Evolutionary conservation across 768 basidiomycete species (phyloP).

Genomic region (Piloderma croceum): DNA sequence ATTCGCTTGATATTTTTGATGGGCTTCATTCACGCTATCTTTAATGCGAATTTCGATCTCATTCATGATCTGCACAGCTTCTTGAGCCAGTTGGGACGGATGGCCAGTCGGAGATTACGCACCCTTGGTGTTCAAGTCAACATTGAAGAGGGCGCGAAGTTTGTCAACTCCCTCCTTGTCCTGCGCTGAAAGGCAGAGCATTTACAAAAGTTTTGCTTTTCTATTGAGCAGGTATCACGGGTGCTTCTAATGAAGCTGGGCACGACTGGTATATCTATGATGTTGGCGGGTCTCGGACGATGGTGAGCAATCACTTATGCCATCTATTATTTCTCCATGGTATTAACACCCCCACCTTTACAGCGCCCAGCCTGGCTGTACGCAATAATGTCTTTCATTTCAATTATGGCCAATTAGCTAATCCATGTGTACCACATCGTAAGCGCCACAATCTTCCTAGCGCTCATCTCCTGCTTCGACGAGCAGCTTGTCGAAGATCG

Average conservation of each 20-base stretch:
- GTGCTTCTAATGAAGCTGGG: conserved; percentile 30
- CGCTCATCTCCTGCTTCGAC: too few species aligned
- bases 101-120: conserved; percentile 52
- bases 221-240: conserved; percentile 14
- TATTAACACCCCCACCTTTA: conserved; percentile 10
- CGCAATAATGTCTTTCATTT: too few species aligned
- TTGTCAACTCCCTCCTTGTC: conserved; percentile 9
- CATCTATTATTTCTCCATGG: conserved; percentile 1
- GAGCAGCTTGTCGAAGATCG: too few species aligned
- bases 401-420: too few species aligned
- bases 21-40: too few species aligned
- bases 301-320: conserved; percentile 34
- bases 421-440: too few species aligned
- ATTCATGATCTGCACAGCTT: conserved; percentile 39
- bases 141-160: conserved; percentile 33
- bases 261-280: conserved; percentile 73
- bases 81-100: conserved; percentile 60
- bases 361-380: conserved; percentile 75
- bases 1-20: too few species aligned
- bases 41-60: background rate
- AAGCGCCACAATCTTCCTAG: too few species aligned
- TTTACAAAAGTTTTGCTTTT: background rate
- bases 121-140: conserved; percentile 64
- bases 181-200: conserved; percentile 8
- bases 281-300: conserved; percentile 68